Conservation (phyloP, 805 yeast genomes). For the Candida odintsovae region DNA sequence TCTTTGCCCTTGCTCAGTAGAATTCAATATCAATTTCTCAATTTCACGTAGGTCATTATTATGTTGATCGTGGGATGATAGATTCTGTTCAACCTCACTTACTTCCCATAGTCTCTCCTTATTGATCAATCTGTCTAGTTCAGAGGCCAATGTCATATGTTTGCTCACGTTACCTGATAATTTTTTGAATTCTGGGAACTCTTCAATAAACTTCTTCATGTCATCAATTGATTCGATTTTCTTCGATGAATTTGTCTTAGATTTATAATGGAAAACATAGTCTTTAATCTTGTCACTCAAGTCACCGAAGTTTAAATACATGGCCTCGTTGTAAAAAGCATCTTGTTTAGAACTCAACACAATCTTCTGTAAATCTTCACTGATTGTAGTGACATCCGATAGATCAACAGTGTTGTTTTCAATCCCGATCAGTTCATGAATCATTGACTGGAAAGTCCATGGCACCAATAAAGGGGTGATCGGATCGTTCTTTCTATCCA, state of each 20-base stretch:
- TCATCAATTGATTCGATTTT: constrained; percentile 78
- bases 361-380: constrained; percentile 57
- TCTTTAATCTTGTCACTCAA: constrained; percentile 81
- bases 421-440: constrained; percentile 85
- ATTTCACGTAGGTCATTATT: constrained; percentile 50
- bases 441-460: constrained; percentile 98
- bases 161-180: constrained; percentile 84
- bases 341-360: constrained; percentile 68
- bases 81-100: constrained; percentile 84
- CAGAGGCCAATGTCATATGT: constrained; percentile 87
- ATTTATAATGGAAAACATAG: constrained; percentile 77
- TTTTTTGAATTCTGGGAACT: constrained; percentile 90
- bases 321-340: constrained; percentile 67
- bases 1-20: constrained; percentile 19
- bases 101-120: constrained; percentile 67
- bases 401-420: constrained; percentile 74
- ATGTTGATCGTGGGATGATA: constrained; percentile 63
- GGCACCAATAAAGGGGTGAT: constrained; percentile 88
- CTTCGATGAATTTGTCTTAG: constrained; percentile 68
- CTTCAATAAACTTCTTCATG: constrained; percentile 85
- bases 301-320: constrained; percentile 92
- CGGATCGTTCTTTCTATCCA: constrained; percentile 89
- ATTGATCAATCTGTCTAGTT: constrained; percentile 71
- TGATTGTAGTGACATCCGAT: constrained; percentile 45
- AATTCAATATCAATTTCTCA: constrained; percentile 43